A percentile compares a stretch with the other conserved stretches of the same genome.
These are phyloP conservation scores for Paulownia fortunei DNA, from an alignment of 257 asterid genomes.

Conservation along the genomic window DNA sequence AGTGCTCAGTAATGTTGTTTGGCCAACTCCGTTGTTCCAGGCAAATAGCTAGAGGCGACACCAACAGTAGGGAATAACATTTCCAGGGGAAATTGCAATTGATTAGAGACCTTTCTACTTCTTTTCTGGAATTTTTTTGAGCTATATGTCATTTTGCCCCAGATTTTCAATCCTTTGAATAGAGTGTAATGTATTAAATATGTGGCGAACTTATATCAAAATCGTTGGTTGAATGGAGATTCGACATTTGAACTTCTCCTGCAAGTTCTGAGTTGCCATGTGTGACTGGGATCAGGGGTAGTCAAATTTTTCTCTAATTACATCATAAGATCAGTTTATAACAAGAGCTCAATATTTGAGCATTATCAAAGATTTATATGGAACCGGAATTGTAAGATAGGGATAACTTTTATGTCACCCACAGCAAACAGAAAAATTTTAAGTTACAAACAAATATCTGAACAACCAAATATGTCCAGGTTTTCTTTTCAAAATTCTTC, in stretches of 20 bases:
- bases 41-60: constrained; percentile 8
- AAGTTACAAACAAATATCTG: background rate
- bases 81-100: background rate
- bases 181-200: background rate
- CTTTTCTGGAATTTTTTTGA: background rate
- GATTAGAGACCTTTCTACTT: background rate
- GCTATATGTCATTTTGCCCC: background rate
- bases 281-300: constrained; percentile 1
- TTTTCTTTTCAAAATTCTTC: background rate
- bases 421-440: background rate
- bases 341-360: background rate
- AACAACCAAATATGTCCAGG: background rate
- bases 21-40: background rate
- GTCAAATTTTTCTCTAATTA: background rate
- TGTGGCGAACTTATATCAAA: background rate
- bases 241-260: background rate
- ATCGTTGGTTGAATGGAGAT: constrained; percentile 10
- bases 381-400: constrained; percentile 2
- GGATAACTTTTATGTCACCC: background rate
- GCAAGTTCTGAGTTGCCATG: background rate
- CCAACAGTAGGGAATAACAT: background rate
- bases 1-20: background rate
- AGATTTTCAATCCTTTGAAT: background rate
- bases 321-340: background rate
- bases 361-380: background rate